Conservation (phyloP, 257 asterid species). For the Gentiana straminea region DNA sequence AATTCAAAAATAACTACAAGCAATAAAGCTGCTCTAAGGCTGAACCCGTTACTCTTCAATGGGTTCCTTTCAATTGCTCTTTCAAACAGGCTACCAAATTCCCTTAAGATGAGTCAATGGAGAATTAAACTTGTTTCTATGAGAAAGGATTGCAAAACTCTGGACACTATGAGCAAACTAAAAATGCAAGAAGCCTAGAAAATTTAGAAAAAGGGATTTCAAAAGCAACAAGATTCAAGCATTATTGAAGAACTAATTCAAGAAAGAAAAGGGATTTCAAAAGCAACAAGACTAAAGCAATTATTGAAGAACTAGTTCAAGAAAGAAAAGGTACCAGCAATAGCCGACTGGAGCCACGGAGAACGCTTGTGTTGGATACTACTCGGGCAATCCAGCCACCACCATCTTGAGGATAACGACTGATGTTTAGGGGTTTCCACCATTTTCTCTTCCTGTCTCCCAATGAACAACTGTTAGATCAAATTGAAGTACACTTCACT, state of each 20-base stretch:
- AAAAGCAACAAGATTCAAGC: too few species aligned
- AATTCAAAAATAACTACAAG: too few species aligned
- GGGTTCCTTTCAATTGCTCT: too few species aligned
- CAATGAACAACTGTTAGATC: neutral
- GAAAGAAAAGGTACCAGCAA: slow-evolving; percentile 36
- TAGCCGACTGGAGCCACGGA: slow-evolving; percentile 85
- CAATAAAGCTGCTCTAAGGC: too few species aligned
- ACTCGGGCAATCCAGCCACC: slow-evolving; percentile 77
- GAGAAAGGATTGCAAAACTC: too few species aligned
- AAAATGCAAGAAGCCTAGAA: too few species aligned
- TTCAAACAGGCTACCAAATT: too few species aligned
- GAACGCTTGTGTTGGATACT: slow-evolving; percentile 34
- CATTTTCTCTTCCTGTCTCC: slow-evolving; percentile 14
- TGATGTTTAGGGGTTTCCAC: slow-evolving; percentile 26
- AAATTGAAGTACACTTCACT: neutral
- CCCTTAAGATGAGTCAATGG: too few species aligned
- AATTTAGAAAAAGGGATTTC: neutral
- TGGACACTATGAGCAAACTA: too few species aligned
- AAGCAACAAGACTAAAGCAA: neutral
- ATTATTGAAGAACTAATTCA: neutral
- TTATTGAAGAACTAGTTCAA: neutral
- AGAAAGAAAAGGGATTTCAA: neutral
- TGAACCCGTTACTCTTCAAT: too few species aligned
- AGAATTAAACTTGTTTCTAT: too few species aligned
- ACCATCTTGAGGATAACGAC: slow-evolving; percentile 48